These are phyloP conservation scores for Phytopythium sindhum DNA, from an alignment of 352 stramenopile species.

Conservation along the genomic window DNA sequence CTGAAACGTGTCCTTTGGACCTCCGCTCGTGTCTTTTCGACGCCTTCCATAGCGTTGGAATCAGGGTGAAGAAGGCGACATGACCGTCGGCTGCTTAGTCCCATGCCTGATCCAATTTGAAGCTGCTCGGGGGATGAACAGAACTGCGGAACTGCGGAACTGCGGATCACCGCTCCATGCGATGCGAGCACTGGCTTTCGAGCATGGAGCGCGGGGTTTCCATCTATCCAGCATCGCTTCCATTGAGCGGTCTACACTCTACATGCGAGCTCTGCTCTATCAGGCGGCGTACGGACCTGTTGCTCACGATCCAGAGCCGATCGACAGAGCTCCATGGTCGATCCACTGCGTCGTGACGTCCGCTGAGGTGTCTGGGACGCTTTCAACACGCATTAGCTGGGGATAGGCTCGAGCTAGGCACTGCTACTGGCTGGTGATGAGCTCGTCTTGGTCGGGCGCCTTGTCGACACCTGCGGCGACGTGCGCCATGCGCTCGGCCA, in stretches of 20 bases:
- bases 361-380: no score
- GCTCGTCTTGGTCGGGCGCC: background rate
- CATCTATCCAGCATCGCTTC: background rate
- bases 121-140: background rate
- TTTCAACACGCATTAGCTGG: background rate
- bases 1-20: conserved; percentile 1
- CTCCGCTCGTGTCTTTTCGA: background rate
- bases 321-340: background rate
- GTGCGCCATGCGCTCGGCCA: conserved; percentile 17
- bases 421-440: background rate
- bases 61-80: background rate
- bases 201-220: background rate
- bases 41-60: background rate
- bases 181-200: background rate
- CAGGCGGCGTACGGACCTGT: no score
- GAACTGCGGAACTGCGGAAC: no score
- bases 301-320: background rate
- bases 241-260: background rate
- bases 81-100: background rate
- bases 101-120: background rate
- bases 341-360: background rate
- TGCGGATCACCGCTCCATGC: no score
- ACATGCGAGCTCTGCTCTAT: no score
- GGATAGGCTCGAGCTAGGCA: background rate
- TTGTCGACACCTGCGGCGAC: conserved; percentile 6